These are phyloP conservation scores for Colletotrichum agaves DNA, from an alignment of 2,329 filamentous ascomycete genomes.

Conservation along the genomic window DNA sequence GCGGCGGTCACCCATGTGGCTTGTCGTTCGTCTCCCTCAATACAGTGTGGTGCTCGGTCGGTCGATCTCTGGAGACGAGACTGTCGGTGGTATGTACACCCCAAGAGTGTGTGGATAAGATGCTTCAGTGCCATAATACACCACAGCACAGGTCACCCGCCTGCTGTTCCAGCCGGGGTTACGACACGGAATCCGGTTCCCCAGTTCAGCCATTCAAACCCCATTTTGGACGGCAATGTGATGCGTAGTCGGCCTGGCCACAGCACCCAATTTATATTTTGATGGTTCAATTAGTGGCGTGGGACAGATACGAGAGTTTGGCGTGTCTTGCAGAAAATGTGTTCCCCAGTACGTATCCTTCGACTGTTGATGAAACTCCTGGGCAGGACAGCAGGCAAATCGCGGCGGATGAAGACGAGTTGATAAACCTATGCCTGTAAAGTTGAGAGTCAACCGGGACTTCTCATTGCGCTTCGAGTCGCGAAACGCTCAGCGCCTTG, in stretches of 20 bases:
- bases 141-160: not conserved
- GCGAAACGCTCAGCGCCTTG: no score
- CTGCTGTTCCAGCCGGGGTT: not conserved
- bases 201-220: slow-evolving; percentile 7
- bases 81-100: not conserved
- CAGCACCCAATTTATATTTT: not conserved
- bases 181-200: slow-evolving; percentile 14
- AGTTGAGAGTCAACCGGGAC: no score
- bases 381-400: no score
- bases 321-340: not conserved
- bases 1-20: slow-evolving; percentile 29
- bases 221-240: slow-evolving; percentile 17
- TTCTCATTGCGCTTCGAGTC: no score
- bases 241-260: not conserved
- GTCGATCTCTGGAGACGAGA: slow-evolving; percentile 15
- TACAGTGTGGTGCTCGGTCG: slow-evolving; percentile 2
- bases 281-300: slow-evolving; percentile 1
- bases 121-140: no score
- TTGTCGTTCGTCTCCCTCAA: slow-evolving; percentile 12
- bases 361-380: no score
- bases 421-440: no score
- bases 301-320: slow-evolving; percentile 2
- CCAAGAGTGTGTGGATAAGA: slow-evolving; percentile 7
- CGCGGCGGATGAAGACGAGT: no score
- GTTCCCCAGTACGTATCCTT: not conserved